Conservation (phyloP, 2,329 filamentous ascomycete genomes). For the Akanthomyces dipterigenus region DNA sequence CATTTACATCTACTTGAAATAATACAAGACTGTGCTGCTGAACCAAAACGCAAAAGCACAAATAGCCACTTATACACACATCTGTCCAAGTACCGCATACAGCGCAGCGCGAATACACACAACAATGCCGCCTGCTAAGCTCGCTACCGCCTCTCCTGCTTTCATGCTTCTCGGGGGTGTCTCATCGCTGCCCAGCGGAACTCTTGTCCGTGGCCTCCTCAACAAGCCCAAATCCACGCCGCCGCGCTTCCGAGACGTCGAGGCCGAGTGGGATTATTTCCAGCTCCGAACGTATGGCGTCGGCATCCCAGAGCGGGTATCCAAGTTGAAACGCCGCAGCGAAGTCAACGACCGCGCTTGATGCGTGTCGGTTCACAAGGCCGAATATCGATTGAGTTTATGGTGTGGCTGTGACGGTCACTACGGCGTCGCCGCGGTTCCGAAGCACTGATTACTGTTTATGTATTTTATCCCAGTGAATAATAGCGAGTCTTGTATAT, state of each 20-base stretch:
- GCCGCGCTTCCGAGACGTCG: neutral
- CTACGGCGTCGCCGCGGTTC: too few relatives aligned
- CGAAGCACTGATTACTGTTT: too few relatives aligned
- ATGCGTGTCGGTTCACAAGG: neutral
- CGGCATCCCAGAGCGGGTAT: neutral
- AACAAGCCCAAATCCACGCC: conserved; percentile 5
- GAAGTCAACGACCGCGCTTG: neutral
- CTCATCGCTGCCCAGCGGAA: conserved; percentile 17
- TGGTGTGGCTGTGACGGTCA: too few relatives aligned
- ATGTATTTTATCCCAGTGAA: too few relatives aligned
- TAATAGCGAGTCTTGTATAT: neutral
- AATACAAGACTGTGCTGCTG: neutral
- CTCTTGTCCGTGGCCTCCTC: conserved; percentile 16
- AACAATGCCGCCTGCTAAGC: conserved; percentile 7
- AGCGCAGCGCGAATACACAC: neutral
- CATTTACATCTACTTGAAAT: neutral
- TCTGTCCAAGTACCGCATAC: neutral
- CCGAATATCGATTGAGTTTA: neutral
- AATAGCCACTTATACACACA: neutral
- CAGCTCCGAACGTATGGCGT: conserved; percentile 5
- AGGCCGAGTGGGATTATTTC: conserved; percentile 8
- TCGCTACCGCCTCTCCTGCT: conserved; percentile 14
- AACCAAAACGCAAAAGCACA: neutral
- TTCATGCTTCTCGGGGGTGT: conserved; percentile 19
- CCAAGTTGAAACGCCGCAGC: conserved; percentile 4